These are phyloP conservation scores for Plasmodium knowlesi DNA, from an alignment of 169 alveolate genomes.

Conservation along the genomic window DNA sequence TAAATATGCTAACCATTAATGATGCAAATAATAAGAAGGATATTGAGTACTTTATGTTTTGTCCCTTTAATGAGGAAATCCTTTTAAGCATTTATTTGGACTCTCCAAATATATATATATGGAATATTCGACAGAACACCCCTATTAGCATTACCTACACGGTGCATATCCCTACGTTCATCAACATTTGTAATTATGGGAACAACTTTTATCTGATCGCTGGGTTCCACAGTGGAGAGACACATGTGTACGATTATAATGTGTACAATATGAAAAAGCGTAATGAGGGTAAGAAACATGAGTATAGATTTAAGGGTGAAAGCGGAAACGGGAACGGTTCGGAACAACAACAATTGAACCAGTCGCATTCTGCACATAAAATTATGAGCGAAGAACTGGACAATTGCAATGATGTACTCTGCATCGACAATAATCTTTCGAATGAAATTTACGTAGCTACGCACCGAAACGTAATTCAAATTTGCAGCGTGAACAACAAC, in stretches of 20 bases:
- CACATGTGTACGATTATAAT: constrained; percentile 29
- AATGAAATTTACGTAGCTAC: constrained; percentile 47
- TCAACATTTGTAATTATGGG: constrained; percentile 59
- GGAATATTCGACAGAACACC: constrained; percentile 44
- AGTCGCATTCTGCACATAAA: neutral
- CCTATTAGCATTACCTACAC: constrained; percentile 48
- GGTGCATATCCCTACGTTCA: constrained; percentile 30
- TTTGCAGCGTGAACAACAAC: constrained; percentile 32
- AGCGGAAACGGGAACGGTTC: neutral
- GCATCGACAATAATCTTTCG: constrained; percentile 44
- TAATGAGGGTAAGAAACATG: constrained; percentile 4
- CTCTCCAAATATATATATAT: constrained; percentile 45
- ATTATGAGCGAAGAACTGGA: neutral
- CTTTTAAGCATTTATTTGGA: constrained; percentile 43
- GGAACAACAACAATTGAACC: neutral
- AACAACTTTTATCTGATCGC: constrained; percentile 28
- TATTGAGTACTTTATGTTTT: constrained; percentile 66
- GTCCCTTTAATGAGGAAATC: constrained; percentile 56
- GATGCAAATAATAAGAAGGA: constrained; percentile 31
- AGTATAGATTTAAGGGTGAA: neutral
- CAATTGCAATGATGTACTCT: constrained; percentile 17
- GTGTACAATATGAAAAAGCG: constrained; percentile 25
- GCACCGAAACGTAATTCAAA: constrained; percentile 9
- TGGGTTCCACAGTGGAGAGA: constrained; percentile 43
- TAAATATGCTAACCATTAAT: constrained; percentile 37